Conservation (phyloP, 345 rosid species). For the Dovyalis caffra region DNA sequence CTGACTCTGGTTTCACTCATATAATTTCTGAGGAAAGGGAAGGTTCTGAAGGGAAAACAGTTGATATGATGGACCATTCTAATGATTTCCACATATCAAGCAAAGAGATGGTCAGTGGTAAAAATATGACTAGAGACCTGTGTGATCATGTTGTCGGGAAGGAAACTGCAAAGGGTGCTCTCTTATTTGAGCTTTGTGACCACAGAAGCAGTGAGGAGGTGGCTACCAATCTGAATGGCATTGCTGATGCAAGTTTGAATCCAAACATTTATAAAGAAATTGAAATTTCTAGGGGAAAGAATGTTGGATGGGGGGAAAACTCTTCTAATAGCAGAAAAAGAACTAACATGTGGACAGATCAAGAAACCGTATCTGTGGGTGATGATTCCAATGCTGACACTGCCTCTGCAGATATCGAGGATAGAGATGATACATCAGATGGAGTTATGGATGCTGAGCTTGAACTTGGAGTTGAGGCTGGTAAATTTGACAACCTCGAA, state of each 20-base stretch:
- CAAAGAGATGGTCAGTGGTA: neutral
- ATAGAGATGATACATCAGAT: neutral
- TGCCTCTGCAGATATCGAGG: neutral
- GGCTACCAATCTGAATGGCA: slow-evolving; percentile 8
- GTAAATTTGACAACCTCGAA: neutral
- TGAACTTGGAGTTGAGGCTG: neutral
- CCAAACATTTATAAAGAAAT: slow-evolving; percentile 3
- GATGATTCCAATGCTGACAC: neutral
- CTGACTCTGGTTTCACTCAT: too few relatives aligned
- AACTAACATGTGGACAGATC: neutral
- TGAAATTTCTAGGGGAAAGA: slow-evolving; percentile 4
- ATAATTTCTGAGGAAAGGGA: too few relatives aligned
- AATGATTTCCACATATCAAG: neutral
- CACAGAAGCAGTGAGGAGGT: slow-evolving; percentile 3
- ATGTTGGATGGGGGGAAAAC: neutral
- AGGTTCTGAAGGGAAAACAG: too few relatives aligned
- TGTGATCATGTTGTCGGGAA: slow-evolving; percentile 3
- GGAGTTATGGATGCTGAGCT: neutral
- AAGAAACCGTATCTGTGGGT: neutral
- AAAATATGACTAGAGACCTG: neutral
- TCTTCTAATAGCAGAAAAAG: neutral
- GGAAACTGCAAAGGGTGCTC: neutral
- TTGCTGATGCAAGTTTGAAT: slow-evolving; percentile 1
- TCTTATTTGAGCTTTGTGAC: slow-evolving; percentile 9
- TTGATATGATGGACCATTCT: neutral